phyloP scores from a whole-genome alignment of 306 rosid species.

The Arachis stenosperma region DNA sequence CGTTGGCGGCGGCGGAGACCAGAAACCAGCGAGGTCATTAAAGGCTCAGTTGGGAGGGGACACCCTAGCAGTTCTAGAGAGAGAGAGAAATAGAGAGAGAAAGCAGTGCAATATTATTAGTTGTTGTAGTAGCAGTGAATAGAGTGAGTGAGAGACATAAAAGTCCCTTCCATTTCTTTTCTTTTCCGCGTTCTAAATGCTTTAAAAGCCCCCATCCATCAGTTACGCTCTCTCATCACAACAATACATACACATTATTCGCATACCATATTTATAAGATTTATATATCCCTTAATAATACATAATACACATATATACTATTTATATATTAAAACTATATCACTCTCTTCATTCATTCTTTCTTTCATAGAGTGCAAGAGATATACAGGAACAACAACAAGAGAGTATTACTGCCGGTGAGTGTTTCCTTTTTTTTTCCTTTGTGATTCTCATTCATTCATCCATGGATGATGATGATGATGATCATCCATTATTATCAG shows the following conservation, averaged over 20 bases:
- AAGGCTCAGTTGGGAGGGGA: constrained; percentile 42
- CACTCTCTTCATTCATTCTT: constrained; percentile 8
- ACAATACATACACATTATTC: constrained; percentile 1
- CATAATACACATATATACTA: not conserved
- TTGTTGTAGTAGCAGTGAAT: too few species aligned
- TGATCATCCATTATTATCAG: not conserved
- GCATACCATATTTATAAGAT: constrained; percentile 4
- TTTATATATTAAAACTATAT: constrained; percentile 1
- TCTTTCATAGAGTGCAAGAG: not conserved
- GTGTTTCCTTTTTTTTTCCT: not conserved
- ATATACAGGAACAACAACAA: not conserved
- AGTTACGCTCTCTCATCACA: constrained; percentile 55
- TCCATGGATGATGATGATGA: not conserved
- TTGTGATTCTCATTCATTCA: not conserved
- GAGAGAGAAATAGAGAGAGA: constrained; percentile 34
- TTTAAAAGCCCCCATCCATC: constrained; percentile 61
- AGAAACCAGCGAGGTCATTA: constrained; percentile 36
- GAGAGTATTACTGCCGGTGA: not conserved
- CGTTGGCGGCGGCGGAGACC: constrained; percentile 9
- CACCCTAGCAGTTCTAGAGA: constrained; percentile 32
- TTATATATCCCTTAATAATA: not conserved
- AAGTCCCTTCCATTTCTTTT: constrained; percentile 42
- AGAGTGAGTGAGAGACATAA: constrained; percentile 27
- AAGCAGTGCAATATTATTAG: not conserved
- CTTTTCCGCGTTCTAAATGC: constrained; percentile 41